Base-by-base conservation (phyloP, 176 grass and related monocot species). In the Tillandsia fasciculata region DNA sequence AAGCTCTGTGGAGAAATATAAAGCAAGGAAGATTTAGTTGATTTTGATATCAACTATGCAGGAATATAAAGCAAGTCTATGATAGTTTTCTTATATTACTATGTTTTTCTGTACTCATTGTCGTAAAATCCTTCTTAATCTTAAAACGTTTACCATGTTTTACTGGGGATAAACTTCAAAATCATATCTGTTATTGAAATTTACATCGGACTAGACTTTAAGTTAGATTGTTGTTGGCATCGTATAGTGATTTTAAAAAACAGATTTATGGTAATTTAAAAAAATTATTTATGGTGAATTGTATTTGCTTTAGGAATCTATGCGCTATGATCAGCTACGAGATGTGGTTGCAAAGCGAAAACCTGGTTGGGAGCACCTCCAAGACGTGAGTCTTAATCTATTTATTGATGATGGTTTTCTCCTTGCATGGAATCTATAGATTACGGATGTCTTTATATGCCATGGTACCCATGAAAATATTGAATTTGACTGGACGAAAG, bases 291-390 rank as follows among this genome's bases (percentile, higher is more conserved):
- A 61, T 61, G 56, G 15, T 15, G 7, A 61, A 20, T 61, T 61
- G 8, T 61, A 15, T 15, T 17, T 57, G 12, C 15, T 22, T 61
- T 61, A 77, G 75, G 75, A 77, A 69, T 77, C 65, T 50, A 77
- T 69, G 66, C 29, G 75, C 51, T 77, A 77, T 69, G 75, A 77
- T 63, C 75, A 77, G 50, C 65, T 77, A 8, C 75, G 75, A 26
- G 65, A 77, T 28, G 20, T 26, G 8, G 75, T 77, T 69, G 75
- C 42, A 1, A 69, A 61, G 66, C 17, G 75, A 69, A 77, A 77
- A 69, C 66, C 53, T 69, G 75, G 75, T 51, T 77, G 75, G 75
- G 75, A 77, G 27, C 29, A 69, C 20, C 52, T 77, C 3, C 75
- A 77, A 23, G 53, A 77, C 28, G 75, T 77, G 65, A 77, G 75